Evolutionary conservation across 2,329 filamentous ascomycete genomes (phyloP).

Genomic region (Helotiales sp.): DNA sequence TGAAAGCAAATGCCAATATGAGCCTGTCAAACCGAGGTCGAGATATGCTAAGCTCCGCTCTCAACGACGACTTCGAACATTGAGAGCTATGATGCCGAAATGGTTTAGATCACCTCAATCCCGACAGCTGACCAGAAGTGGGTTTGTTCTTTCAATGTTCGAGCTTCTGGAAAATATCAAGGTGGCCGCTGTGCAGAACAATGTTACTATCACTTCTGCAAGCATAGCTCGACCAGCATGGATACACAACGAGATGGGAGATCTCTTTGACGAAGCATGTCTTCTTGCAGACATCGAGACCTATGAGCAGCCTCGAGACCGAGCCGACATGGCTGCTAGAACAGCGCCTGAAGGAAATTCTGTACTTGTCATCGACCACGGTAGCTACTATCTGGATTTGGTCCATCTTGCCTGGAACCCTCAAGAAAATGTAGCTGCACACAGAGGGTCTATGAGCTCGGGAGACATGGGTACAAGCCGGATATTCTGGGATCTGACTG

Average conservation of each 20-base stretch:
- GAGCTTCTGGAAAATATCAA: constrained; percentile 19
- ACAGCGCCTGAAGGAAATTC: background rate
- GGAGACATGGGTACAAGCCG: background rate
- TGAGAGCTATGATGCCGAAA: constrained; percentile 10
- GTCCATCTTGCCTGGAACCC: background rate
- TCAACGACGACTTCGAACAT: background rate
- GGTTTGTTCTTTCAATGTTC: constrained; percentile 10
- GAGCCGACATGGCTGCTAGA: constrained; percentile 7
- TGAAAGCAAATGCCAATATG: background rate
- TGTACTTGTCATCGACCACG: constrained; percentile 15
- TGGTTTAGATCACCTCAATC: constrained; percentile 5
- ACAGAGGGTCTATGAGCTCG: background rate
- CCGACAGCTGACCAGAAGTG: background rate
- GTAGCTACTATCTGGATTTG: constrained; percentile 13
- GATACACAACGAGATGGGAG: constrained; percentile 10
- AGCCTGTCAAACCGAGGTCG: constrained; percentile 2
- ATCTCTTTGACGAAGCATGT: constrained; percentile 20
- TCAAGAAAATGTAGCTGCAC: background rate
- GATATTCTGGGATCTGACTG: background rate
- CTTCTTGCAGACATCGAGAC: constrained; percentile 18
- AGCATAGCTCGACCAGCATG: constrained; percentile 8
- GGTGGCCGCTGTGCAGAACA: background rate
- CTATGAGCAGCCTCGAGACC: constrained; percentile 9
- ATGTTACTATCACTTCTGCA: constrained; percentile 20
- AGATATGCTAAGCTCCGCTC: constrained; percentile 1